These are phyloP conservation scores for Trichoderma gracile DNA, from an alignment of 2,329 filamentous ascomycete genomes.

Conservation along the genomic window DNA sequence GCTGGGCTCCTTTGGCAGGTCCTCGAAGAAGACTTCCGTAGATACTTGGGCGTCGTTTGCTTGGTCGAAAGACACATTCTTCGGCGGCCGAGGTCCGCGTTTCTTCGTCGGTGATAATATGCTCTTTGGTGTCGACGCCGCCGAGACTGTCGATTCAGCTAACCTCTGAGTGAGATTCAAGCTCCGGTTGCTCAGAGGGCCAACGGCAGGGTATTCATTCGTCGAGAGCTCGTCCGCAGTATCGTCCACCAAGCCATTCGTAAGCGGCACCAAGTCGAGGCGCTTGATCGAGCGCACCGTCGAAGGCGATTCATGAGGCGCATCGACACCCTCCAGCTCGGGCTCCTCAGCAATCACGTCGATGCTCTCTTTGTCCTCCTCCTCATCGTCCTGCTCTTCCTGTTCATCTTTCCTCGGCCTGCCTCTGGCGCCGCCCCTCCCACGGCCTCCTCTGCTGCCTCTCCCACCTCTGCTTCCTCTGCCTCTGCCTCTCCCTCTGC, in stretches of 20 bases:
- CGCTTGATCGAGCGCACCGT: slow-evolving; percentile 24
- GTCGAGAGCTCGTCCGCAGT: slow-evolving; percentile 24
- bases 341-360: slow-evolving; percentile 25
- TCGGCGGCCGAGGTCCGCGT: slow-evolving; percentile 44
- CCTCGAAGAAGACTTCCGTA: slow-evolving; percentile 50
- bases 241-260: slow-evolving; percentile 22
- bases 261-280: slow-evolving; percentile 3
- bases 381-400: background rate
- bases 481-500: background rate
- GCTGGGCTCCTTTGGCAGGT: slow-evolving; percentile 46
- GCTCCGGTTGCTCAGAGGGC: slow-evolving; percentile 22
- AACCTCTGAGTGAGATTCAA: slow-evolving; percentile 22
- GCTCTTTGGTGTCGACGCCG: slow-evolving; percentile 47
- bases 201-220: slow-evolving; percentile 1
- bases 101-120: slow-evolving; percentile 59
- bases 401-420: slow-evolving; percentile 28
- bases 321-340: background rate
- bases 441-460: slow-evolving; percentile 18
- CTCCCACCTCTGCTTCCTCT: slow-evolving; percentile 15
- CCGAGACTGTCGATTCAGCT: slow-evolving; percentile 21
- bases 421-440: slow-evolving; percentile 17
- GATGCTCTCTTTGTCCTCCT: background rate
- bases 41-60: slow-evolving; percentile 42
- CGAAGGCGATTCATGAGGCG: slow-evolving; percentile 24
- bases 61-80: slow-evolving; percentile 56